A percentile compares a stretch with the other conserved stretches of the same genome.
Conservation (phyloP, 2,329 filamentous ascomycete genomes). For the Thelonectria blattea region DNA sequence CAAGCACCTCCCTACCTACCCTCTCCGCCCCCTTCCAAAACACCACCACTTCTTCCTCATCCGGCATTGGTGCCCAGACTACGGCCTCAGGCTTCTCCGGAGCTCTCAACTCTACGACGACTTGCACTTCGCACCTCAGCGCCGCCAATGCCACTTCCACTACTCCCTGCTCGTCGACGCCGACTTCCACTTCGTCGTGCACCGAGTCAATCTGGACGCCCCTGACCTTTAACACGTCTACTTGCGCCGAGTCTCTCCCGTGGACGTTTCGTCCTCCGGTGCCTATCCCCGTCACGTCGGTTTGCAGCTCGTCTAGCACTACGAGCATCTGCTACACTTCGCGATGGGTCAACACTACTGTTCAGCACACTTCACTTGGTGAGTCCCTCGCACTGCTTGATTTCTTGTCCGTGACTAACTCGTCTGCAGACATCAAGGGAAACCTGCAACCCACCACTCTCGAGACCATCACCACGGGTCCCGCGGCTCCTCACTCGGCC, state of each 20-base stretch:
- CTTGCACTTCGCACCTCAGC: constrained; percentile 1
- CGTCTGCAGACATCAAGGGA: neutral
- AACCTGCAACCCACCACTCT: constrained; percentile 29
- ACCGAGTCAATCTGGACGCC: constrained; percentile 16
- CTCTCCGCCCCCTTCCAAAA: constrained; percentile 16
- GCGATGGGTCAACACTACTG: constrained; percentile 29
- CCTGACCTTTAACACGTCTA: constrained; percentile 9
- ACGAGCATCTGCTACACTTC: constrained; percentile 23
- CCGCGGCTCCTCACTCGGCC: constrained; percentile 11
- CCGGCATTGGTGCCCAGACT: constrained; percentile 13
- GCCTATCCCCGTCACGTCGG: constrained; percentile 21
- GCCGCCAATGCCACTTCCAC: constrained; percentile 7
- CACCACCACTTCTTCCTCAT: constrained; percentile 25
- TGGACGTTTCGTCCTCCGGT: constrained; percentile 20
- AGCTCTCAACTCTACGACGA: constrained; percentile 16
- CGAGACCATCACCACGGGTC: constrained; percentile 28
- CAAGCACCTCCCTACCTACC: constrained; percentile 16
- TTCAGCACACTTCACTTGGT: constrained; percentile 24
- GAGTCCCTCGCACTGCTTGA: constrained; percentile 1
- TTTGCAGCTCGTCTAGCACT: constrained; percentile 35
- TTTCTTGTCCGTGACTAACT: no score
- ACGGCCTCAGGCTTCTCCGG: constrained; percentile 5
- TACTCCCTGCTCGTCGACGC: constrained; percentile 21
- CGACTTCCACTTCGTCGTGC: constrained; percentile 25
- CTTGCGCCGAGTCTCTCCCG: constrained; percentile 19